Conservation (phyloP, 2,329 filamentous ascomycete genomes). For the Botrytis galanthina region DNA sequence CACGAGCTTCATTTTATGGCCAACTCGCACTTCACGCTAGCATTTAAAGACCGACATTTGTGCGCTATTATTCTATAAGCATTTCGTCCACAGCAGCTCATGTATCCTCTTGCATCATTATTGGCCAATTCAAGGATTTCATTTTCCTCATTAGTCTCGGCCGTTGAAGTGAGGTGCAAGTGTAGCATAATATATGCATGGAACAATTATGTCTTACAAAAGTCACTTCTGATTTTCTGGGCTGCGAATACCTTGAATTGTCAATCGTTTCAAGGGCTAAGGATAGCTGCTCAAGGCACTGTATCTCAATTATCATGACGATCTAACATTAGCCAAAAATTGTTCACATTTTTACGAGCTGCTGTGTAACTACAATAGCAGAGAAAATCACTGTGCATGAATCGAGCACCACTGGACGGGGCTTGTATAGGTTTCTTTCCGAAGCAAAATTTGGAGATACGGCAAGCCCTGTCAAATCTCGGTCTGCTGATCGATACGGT, state of each 20-base stretch:
- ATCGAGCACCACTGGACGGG: background rate
- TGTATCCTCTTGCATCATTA: background rate
- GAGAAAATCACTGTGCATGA: background rate
- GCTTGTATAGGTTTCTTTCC: background rate
- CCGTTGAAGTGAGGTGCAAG: background rate
- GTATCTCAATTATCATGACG: background rate
- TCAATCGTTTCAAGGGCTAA: background rate
- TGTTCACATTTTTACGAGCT: background rate
- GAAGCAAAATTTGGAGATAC: background rate
- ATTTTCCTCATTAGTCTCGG: background rate
- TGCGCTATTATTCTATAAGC: background rate
- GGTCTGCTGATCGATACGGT: slow-evolving; percentile 8
- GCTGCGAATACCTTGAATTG: background rate
- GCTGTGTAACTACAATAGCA: background rate
- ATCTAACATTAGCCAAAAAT: background rate
- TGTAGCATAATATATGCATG: slow-evolving; percentile 8
- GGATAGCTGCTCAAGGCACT: background rate
- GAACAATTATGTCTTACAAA: background rate
- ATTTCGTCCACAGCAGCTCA: background rate
- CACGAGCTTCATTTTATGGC: slow-evolving; percentile 1
- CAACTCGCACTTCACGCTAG: background rate
- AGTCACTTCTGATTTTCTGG: background rate
- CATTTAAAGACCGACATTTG: background rate
- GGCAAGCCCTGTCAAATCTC: background rate
- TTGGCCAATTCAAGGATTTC: background rate